Evolutionary conservation across 768 basidiomycete species (phyloP), one percentile per base, ranked within the genome.

Genomic region (Chalciporus piperatus): DNA sequence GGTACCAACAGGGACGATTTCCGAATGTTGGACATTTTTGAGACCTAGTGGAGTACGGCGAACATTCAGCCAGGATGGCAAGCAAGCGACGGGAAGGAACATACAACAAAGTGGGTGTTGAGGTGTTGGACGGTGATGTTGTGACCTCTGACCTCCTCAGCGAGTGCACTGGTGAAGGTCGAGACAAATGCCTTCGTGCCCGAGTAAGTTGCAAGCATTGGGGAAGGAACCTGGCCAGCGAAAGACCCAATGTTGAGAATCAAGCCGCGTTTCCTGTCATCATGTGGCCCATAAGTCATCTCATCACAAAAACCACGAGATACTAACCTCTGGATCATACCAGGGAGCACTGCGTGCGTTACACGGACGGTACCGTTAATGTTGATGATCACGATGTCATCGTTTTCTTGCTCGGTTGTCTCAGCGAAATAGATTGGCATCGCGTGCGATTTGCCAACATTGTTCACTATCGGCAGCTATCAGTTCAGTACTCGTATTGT

Each of bases 201-300:
- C 9, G 93, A 87, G 70, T 98, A 99, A 13, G 92, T 87, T 0
- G 96, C 89, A 47, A 99, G 80, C 83, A 98, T 90, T 1, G 97
- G 89, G 0, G 92, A 90, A 1, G 95, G 88, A 45, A 95, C 77
- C 16, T 85, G 74, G 6, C 92, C 92, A 19, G 92, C 85, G 63
- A 99, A 94, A 0, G 97, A 98, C 23, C 94, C 92, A 48, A 98
- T 76, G 63, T 92, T 96, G 38, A 98, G 76, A 59, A 99, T 84
- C 46, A 99, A 74, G 8, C 92, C 93, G 22, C 84, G 82, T 66
- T 88, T 88, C 47, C 90, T 92, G 54, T 30, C 22, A 14, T 35
- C 9, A 19, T 17, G 2, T 0, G n/a, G 19, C 16, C 5, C 13
- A 39, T 59, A 13, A 22, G 1, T 8, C 32, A n/a, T 39, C 14